A percentile compares a stretch with the other conserved stretches of the same genome.
Evolutionary conservation across 495 filamentous ascomycete species (phyloP).

Genomic region (Cairneyella variabilis): DNA sequence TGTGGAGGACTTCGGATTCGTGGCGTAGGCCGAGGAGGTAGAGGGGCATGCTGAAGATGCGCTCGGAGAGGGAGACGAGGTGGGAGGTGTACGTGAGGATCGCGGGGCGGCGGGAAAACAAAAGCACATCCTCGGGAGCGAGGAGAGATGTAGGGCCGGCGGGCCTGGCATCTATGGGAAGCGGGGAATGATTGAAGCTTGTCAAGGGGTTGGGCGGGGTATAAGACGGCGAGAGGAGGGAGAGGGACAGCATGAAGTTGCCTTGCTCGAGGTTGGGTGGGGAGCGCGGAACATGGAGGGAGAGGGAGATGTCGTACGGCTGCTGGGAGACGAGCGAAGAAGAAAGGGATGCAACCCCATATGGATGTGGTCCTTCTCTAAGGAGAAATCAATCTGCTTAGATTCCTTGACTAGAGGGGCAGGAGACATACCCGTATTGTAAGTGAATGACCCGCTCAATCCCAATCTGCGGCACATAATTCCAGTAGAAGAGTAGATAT

Average conservation of each 20-base stretch:
- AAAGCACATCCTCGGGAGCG: slow-evolving; percentile 14
- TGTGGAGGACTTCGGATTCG: slow-evolving; percentile 42
- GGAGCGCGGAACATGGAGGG: slow-evolving; percentile 57
- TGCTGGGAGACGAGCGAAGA: slow-evolving; percentile 46
- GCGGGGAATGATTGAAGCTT: no score
- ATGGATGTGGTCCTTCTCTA: slow-evolving; percentile 46
- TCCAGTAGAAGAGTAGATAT: slow-evolving; percentile 76
- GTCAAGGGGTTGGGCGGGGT: slow-evolving; percentile 11
- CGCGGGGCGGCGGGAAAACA: slow-evolving; percentile 56
- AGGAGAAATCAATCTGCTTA: slow-evolving; percentile 54
- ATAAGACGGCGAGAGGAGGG: slow-evolving; percentile 46
- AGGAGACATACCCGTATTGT: slow-evolving; percentile 65
- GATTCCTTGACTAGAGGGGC: slow-evolving; percentile 31
- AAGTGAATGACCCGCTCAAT: slow-evolving; percentile 66
- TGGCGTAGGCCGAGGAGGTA: slow-evolving; percentile 55
- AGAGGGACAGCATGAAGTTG: slow-evolving; percentile 93
- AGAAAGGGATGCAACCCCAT: slow-evolving; percentile 43
- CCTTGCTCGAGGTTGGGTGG: slow-evolving; percentile 58
- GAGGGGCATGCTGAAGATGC: slow-evolving; percentile 49
- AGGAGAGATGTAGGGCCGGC: slow-evolving; percentile 5
- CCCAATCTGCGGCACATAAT: slow-evolving; percentile 70
- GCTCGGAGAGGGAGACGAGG: slow-evolving; percentile 37
- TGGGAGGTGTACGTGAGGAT: slow-evolving; percentile 64
- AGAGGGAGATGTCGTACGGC: slow-evolving; percentile 59
- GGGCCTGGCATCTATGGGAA: no score